phyloP scores from a whole-genome alignment of 306 rosid species.

The Coriaria nepalensis region DNA sequence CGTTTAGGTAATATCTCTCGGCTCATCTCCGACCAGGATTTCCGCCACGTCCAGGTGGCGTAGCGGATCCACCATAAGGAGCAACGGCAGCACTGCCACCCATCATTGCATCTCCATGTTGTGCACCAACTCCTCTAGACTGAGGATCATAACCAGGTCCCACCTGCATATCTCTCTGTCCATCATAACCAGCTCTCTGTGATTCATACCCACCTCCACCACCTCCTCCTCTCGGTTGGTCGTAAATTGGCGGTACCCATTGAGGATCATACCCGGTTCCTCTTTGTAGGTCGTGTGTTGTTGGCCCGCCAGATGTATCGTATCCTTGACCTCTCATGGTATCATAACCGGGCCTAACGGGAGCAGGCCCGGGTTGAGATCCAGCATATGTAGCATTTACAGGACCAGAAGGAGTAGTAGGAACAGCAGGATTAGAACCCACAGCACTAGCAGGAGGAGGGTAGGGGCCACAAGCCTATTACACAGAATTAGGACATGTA shows the following conservation, averaged over 20 bases:
- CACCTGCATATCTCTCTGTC: conserved; percentile 20
- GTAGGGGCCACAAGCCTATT: conserved; percentile 50
- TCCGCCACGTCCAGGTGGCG: conserved; percentile 47
- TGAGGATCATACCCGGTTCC: conserved; percentile 21
- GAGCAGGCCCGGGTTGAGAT: conserved; percentile 37
- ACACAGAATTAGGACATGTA: conserved; percentile 11
- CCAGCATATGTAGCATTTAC: conserved; percentile 26
- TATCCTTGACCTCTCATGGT: conserved; percentile 25
- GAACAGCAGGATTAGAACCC: conserved; percentile 1
- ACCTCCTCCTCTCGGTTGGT: conserved; percentile 15
- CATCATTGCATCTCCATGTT: conserved; percentile 37
- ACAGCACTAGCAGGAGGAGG: conserved; percentile 15
- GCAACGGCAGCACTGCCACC: conserved; percentile 33
- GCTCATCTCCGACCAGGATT: conserved; percentile 59
- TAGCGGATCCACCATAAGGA: conserved; percentile 27
- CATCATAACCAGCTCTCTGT: conserved; percentile 39
- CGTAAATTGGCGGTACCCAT: conserved; percentile 1
- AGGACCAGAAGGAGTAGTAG: conserved; percentile 9
- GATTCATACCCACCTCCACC: conserved; percentile 45
- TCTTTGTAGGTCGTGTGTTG: conserved; percentile 9
- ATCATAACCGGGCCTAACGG: conserved; percentile 36
- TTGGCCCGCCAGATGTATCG: conserved; percentile 17
- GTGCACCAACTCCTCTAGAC: conserved; percentile 44
- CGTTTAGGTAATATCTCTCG: conserved; percentile 3
- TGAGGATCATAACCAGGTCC: conserved; percentile 39